Evolutionary conservation across 176 grass and related monocot species (phyloP).

Genomic region (Musa schizocarpa): DNA sequence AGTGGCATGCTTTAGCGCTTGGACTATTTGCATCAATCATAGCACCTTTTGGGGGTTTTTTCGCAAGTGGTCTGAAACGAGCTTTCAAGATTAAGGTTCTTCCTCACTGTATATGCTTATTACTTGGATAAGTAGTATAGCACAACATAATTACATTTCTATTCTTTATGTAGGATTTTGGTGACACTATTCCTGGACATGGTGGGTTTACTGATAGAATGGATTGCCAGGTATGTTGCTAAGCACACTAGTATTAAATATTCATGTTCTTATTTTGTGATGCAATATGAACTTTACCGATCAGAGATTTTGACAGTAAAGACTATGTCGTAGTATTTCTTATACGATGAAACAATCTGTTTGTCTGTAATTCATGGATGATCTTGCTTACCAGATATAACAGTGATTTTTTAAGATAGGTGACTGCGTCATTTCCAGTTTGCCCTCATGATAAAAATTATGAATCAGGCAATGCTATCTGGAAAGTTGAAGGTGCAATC

Average conservation of each 20-base stretch:
- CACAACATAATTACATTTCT: neutral
- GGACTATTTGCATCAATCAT: slow-evolving; percentile 99
- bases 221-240: slow-evolving; percentile 78
- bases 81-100: slow-evolving; percentile 95
- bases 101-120: slow-evolving; percentile 14
- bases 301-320: too few relatives aligned
- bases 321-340: too few relatives aligned
- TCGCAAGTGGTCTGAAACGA: slow-evolving; percentile 92
- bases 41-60: slow-evolving; percentile 99
- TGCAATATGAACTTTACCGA: neutral
- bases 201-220: slow-evolving; percentile 94
- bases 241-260: neutral
- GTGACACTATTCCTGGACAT: slow-evolving; percentile 95
- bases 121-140: neutral
- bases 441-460: too few relatives aligned
- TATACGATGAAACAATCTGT: too few relatives aligned
- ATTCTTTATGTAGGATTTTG: slow-evolving; percentile 70
- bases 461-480: too few relatives aligned
- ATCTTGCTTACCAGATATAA: too few relatives aligned
- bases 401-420: too few relatives aligned
- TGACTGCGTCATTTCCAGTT: too few relatives aligned
- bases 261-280: neutral
- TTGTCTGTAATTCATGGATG: too few relatives aligned
- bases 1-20: slow-evolving; percentile 95
- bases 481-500: too few relatives aligned